phyloP scores from a whole-genome alignment of 805 yeast species.

The Saccharomyces mikatae region DNA sequence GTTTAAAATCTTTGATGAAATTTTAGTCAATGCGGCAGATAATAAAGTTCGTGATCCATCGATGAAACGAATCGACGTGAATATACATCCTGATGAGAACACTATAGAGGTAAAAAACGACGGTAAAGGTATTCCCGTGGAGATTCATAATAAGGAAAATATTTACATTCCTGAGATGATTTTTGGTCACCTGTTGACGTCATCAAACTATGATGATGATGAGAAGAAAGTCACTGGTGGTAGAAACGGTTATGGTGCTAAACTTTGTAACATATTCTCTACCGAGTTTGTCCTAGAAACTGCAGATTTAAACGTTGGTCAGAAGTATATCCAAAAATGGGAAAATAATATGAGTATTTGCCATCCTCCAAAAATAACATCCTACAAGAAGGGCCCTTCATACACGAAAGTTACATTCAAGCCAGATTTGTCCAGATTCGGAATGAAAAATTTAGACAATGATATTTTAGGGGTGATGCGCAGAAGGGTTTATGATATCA shows the following conservation, averaged over 20 bases:
- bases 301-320: conserved; percentile 59
- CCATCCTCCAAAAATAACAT: conserved; percentile 63
- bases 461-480: conserved; percentile 78
- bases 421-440: conserved; percentile 80
- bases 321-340: conserved; percentile 78
- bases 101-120: conserved; percentile 78
- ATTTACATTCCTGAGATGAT: conserved; percentile 94
- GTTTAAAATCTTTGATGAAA: conserved; percentile 94
- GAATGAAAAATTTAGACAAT: conserved; percentile 75
- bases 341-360: conserved; percentile 73
- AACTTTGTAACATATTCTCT: conserved; percentile 91
- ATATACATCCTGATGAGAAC: conserved; percentile 66
- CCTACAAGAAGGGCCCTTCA: conserved; percentile 48
- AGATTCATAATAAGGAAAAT: conserved; percentile 83
- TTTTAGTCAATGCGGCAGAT: conserved; percentile 96
- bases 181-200: conserved; percentile 89
- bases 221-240: conserved; percentile 97
- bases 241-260: conserved; percentile 97
- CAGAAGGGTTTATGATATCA: conserved; percentile 91
- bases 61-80: conserved; percentile 83
- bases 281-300: conserved; percentile 83
- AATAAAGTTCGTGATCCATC: conserved; percentile 90
- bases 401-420: conserved; percentile 80
- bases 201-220: conserved; percentile 92
- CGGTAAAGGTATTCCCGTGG: conserved; percentile 92